A percentile compares a stretch with the other conserved stretches of the same genome.
These are phyloP conservation scores for Aspergillus sp. DNA, from an alignment of 2,329 filamentous ascomycete genomes.

Conservation along the genomic window DNA sequence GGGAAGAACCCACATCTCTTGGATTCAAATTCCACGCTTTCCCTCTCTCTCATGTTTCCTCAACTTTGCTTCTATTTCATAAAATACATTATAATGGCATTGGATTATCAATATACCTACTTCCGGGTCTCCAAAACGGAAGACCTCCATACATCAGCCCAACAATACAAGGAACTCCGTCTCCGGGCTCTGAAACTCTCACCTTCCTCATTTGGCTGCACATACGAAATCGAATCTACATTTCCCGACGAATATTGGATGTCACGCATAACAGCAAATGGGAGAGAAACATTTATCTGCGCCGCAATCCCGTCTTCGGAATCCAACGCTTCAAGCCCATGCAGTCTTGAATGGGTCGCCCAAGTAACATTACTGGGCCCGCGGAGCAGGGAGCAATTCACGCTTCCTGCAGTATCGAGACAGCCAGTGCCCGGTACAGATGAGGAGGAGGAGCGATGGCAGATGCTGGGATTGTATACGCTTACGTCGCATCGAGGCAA, in stretches of 20 bases:
- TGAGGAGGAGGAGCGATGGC: constrained; percentile 22
- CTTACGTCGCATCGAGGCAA: constrained; percentile 24
- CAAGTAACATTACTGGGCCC: constrained; percentile 27
- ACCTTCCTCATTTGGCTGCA: constrained; percentile 23
- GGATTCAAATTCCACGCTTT: too few relatives aligned
- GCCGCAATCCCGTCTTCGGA: constrained; percentile 7
- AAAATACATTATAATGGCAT: too few relatives aligned
- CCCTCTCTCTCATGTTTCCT: too few relatives aligned
- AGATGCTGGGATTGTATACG: constrained; percentile 25
- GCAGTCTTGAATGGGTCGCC: constrained; percentile 21
- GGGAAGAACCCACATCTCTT: too few relatives aligned
- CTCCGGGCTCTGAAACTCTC: constrained; percentile 23
- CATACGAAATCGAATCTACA: constrained; percentile 23
- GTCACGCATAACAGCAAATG: constrained; percentile 13
- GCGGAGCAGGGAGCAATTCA: constrained; percentile 14
- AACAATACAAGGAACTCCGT: constrained; percentile 10
- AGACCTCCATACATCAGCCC: background rate
- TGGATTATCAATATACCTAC: too few relatives aligned
- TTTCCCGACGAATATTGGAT: constrained; percentile 21
- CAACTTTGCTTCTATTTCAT: too few relatives aligned
- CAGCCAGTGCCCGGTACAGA: constrained; percentile 14
- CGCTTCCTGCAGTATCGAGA: constrained; percentile 17
- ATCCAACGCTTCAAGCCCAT: background rate
- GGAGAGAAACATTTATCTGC: constrained; percentile 26
- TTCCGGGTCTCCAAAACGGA: too few relatives aligned